Conservation (phyloP, 108 stramenopile species). For the Skeletonema tropicum region DNA sequence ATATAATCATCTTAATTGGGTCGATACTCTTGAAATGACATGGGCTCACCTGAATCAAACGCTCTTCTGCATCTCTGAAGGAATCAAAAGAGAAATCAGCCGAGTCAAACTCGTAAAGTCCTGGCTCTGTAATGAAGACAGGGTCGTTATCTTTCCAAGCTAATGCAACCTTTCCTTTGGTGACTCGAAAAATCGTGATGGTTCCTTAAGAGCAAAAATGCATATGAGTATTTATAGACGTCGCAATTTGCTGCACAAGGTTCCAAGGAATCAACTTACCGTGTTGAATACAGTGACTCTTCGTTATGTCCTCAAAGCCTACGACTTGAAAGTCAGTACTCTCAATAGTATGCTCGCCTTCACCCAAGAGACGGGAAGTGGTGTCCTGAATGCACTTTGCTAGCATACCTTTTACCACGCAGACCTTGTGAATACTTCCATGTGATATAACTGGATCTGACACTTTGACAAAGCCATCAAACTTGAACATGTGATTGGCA, state of each 20-base stretch:
- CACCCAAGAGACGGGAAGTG: slow-evolving; percentile 33
- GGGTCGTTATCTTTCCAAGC: slow-evolving; percentile 45
- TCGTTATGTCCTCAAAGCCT: slow-evolving; percentile 20
- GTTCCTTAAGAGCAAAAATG: background rate
- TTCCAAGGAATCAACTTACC: slow-evolving; percentile 4
- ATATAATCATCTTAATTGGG: too few relatives aligned
- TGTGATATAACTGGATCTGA: slow-evolving; percentile 33
- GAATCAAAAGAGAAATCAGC: slow-evolving; percentile 32
- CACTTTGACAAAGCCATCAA: slow-evolving; percentile 22
- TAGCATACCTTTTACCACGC: slow-evolving; percentile 31
- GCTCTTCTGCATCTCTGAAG: slow-evolving; percentile 28
- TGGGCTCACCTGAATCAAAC: slow-evolving; percentile 7
- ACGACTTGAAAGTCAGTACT: slow-evolving; percentile 23
- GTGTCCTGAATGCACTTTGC: slow-evolving; percentile 35
- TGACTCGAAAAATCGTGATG: slow-evolving; percentile 35
- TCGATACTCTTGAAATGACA: too few relatives aligned
- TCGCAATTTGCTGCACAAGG: too few relatives aligned
- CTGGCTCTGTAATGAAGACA: slow-evolving; percentile 32
- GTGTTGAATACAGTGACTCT: slow-evolving; percentile 28
- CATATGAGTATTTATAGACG: too few relatives aligned
- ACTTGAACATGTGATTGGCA: slow-evolving; percentile 34
- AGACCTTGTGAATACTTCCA: slow-evolving; percentile 27
- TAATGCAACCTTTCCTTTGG: slow-evolving; percentile 36
- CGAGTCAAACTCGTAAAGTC: slow-evolving; percentile 39
- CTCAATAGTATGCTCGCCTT: slow-evolving; percentile 42